Base-by-base conservation (phyloP, 2,329 filamentous ascomycete species). In the Ambrosiella beaveri region DNA sequence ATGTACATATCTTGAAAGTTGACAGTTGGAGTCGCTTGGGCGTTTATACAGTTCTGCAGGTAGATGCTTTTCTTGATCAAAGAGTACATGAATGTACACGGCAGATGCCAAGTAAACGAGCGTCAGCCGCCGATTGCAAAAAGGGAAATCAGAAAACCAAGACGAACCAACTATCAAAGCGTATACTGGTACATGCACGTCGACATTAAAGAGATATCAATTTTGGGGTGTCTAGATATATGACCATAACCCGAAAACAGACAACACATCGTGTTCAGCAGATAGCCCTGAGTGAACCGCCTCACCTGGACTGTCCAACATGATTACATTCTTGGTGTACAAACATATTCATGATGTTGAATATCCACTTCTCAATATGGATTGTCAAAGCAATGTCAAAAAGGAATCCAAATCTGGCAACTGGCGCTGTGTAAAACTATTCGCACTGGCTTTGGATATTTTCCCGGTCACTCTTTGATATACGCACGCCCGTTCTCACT, bases 151-250 rank as follows among this genome's bases (percentile, higher is more conserved):
- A 12, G 35, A 36, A 19, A 38, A 35, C 51, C 51, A 53, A 53
- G 36, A 53, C 51, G 51, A 53, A 53, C 51, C 36, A 53, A 53
- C 7, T 53, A 53, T 39, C 51, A 53, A 38, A 53, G 51, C 35
- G 51, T 53, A 38, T n/a, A 53, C 38, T 53, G 44, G 8, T 15
- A 47, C 44, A 17, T 17, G 13, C n/a, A 17, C 27, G 27, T 27
- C 27, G 27, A 27, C 27, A 27, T 47, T 47, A 12, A 8, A 8
- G 11, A 17, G 6, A 27, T 27, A 27, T 27, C 27, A 27, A 27
- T 27, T 4, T 27, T 27, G 27, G 5, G 27, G 27, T 27, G 27
- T 27, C 3, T 27, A 27, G 27, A 27, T 27, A 27, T 27, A 27
- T 27, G 3, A 27, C 27, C 5, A 27, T 27, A 27, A 27, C 27